phyloP scores from a whole-genome alignment of 78 protist genomes.

The Dictyostelium brefeldianum region DNA sequence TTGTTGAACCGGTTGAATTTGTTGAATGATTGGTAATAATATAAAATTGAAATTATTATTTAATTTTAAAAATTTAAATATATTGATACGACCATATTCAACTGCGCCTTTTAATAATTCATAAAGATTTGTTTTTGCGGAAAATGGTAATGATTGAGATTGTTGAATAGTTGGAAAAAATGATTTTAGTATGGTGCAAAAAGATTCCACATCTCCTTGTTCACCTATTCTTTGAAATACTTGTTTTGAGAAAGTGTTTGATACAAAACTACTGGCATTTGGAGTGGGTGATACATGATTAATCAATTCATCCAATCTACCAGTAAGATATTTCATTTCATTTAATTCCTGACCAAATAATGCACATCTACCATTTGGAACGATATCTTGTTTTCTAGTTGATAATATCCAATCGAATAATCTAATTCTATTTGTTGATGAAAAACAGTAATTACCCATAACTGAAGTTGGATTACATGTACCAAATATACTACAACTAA shows the following conservation, averaged over 20 bases:
- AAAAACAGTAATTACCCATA: slow-evolving; percentile 3
- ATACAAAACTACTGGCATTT: not conserved
- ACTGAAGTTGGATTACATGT: not conserved
- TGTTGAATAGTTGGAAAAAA: slow-evolving; percentile 7
- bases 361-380: slow-evolving; percentile 17
- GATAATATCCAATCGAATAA: slow-evolving; percentile 3
- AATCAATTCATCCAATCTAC: not conserved
- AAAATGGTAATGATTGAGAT: not conserved
- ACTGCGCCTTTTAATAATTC: slow-evolving; percentile 11
- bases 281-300: not conserved
- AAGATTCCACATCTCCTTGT: not conserved
- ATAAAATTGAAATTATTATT: not conserved
- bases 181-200: not conserved
- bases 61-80: not conserved
- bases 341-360: slow-evolving; percentile 21
- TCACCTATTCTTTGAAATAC: slow-evolving; percentile 21
- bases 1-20: not conserved
- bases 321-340: slow-evolving; percentile 22
- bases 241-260: not conserved
- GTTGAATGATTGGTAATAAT: not conserved
- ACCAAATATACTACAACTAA: slow-evolving; percentile 16
- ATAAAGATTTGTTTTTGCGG: not conserved
- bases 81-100: slow-evolving; percentile 12
- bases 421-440: slow-evolving; percentile 10
- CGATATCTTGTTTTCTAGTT: not conserved